Conservation (phyloP, 1,139 yeast genomes). For the Pneumocystis jirovecii region DNA sequence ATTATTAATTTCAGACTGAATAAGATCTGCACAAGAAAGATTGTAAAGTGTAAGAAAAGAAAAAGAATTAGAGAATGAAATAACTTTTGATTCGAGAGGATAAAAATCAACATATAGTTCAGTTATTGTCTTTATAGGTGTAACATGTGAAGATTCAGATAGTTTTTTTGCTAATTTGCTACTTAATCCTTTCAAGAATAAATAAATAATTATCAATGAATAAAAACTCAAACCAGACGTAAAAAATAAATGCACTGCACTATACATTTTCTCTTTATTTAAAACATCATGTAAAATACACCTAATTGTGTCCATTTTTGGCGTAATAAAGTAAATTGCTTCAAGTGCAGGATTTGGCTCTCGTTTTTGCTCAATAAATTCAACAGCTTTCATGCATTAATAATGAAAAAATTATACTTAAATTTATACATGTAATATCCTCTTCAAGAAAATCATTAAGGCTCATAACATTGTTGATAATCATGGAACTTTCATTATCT, state of each 20-base stretch:
- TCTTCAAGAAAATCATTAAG: constrained; percentile 28
- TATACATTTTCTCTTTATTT: constrained; percentile 39
- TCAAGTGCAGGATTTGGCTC: constrained; percentile 38
- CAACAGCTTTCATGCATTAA: constrained; percentile 29
- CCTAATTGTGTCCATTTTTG: constrained; percentile 38
- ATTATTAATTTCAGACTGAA: constrained; percentile 40
- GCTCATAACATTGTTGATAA: constrained; percentile 26
- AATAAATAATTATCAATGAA: constrained; percentile 11
- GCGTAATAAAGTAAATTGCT: constrained; percentile 46
- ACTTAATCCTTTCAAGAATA: constrained; percentile 12
- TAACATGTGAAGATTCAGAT: constrained; percentile 22
- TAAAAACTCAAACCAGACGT: constrained; percentile 31
- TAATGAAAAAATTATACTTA: neutral
- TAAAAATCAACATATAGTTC: constrained; percentile 30
- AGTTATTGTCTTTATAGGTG: constrained; percentile 21
- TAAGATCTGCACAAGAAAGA: constrained; percentile 45
- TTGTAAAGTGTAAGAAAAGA: constrained; percentile 67
- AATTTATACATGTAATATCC: constrained; percentile 22
- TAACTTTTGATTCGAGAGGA: constrained; percentile 37
- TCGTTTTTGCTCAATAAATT: constrained; percentile 38
- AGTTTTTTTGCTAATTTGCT: constrained; percentile 18
- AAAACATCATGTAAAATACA: constrained; percentile 48
- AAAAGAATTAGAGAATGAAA: constrained; percentile 29
- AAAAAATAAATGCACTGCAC: constrained; percentile 42
- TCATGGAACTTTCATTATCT: constrained; percentile 26